Base-by-base conservation (phyloP, 2,329 filamentous ascomycete species). In the Knufia fluminis region DNA sequence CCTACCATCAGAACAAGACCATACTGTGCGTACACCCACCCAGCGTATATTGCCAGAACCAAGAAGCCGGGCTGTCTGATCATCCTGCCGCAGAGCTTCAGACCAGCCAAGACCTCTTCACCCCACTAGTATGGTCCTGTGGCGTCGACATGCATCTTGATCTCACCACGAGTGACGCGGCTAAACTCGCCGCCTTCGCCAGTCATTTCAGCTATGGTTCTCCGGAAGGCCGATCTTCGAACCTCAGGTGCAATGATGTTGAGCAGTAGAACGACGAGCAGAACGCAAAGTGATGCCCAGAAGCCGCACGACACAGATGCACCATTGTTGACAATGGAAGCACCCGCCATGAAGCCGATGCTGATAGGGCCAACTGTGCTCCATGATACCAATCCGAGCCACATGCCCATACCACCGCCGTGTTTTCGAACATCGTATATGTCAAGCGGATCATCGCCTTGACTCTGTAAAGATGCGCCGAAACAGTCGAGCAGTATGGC, bases 321-420 rank as follows among this genome's bases (percentile, higher is more conserved):
- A 8, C 63, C 65, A 54, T 82, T 77, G 12, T 38, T n/a, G 57
- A 89, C 86, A 57, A 89, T 77, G 32, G 74, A 68, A 9, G 84
- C 83, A 2, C 86, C 86, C 33, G 86, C 70, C 50, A 85, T 68
- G 60, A 89, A 90, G 0, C 86, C 85, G 32, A 87, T 61, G 0
- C 80, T 78, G 19, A 89, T 72, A 19, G 83, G 86, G 4, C 81
- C 83, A 58, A 86, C 79, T 65, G 79, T 85, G 61, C 83, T 86
- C 79, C 82, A 90, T 0, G 82, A 82, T 83, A 85, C 89, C 48
- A 85, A 73, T 1, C 83, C 83, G 8, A 88, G 71, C 86, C 85
- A 90, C n/a, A 85, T 69, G 0, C 86, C 86, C 70, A 89, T 82
- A 0, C 86, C 85, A 10, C 85, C 84, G 6, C 86, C 86, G 60